Evolutionary conservation across 805 yeast species (phyloP).

Genomic region (Candida nemodendra): DNA sequence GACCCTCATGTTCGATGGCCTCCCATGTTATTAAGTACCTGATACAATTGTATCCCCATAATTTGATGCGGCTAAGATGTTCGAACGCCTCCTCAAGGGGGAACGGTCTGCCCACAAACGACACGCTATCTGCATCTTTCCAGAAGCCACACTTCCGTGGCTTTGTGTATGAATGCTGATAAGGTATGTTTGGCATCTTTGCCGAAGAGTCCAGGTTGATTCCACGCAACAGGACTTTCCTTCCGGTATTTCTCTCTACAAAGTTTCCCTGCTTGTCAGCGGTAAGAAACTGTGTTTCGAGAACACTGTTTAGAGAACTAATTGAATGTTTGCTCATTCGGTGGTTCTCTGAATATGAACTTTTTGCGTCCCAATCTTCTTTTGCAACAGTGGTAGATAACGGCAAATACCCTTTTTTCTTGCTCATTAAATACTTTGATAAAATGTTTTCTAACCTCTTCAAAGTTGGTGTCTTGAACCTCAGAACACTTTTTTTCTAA

Average conservation of each 20-base stretch:
- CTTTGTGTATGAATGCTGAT: slow-evolving; percentile 39
- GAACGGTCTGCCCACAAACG: slow-evolving; percentile 84
- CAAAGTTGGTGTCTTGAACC: no score
- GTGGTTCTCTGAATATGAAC: not conserved
- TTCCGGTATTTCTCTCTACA: slow-evolving; percentile 47
- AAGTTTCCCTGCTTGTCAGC: slow-evolving; percentile 56
- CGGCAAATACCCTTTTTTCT: slow-evolving; percentile 16
- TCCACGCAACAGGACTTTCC: slow-evolving; percentile 69
- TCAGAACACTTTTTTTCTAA: no score
- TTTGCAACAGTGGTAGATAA: slow-evolving; percentile 7
- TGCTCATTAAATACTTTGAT: slow-evolving; percentile 9
- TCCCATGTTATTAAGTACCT: slow-evolving; percentile 88
- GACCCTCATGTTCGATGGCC: slow-evolving; percentile 86
- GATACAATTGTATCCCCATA: slow-evolving; percentile 79
- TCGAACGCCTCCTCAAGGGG: slow-evolving; percentile 67
- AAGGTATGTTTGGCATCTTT: slow-evolving; percentile 66
- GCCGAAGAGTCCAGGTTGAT: slow-evolving; percentile 76
- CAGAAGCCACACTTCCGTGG: slow-evolving; percentile 49
- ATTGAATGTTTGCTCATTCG: slow-evolving; percentile 16
- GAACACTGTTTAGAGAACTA: slow-evolving; percentile 15
- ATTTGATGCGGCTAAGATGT: slow-evolving; percentile 69
- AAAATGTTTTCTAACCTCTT: not conserved
- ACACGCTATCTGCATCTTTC: slow-evolving; percentile 65
- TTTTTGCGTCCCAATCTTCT: slow-evolving; percentile 3
- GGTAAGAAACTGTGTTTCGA: slow-evolving; percentile 22